Conservation (phyloP, 257 asterid genomes). For the Nicotiana undulata region DNA sequence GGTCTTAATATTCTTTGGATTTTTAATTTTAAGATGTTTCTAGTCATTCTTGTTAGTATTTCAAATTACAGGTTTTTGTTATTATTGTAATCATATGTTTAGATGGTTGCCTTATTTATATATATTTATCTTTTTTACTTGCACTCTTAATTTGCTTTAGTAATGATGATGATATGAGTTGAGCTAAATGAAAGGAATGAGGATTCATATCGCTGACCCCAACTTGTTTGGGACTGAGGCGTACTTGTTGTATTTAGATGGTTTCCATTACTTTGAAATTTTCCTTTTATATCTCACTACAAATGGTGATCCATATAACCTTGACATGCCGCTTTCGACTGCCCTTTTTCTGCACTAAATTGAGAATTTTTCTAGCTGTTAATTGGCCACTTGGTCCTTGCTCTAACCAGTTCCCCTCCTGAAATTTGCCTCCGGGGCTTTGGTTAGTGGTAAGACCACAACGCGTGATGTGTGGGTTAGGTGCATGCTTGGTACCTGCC, state of each 20-base stretch:
- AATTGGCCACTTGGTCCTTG: conserved; percentile 6
- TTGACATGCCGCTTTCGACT: not conserved
- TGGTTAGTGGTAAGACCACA: not conserved
- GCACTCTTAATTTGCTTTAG: no score
- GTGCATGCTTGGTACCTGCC: not conserved
- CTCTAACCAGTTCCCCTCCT: not conserved
- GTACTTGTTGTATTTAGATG: not conserved
- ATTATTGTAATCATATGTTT: not conserved
- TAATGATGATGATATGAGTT: no score
- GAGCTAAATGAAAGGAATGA: no score
- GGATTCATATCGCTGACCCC: no score
- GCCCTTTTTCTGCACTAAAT: not conserved
- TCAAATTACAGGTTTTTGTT: not conserved
- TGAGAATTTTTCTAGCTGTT: not conserved
- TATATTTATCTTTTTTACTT: no score
- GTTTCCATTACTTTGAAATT: not conserved
- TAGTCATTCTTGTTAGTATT: not conserved
- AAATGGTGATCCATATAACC: not conserved
- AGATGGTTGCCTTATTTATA: not conserved
- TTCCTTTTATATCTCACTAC: not conserved
- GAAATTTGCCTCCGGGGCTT: not conserved
- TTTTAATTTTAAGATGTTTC: not conserved
- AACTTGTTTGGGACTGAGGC: no score
- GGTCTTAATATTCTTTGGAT: not conserved
- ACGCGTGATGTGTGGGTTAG: not conserved